Evolutionary conservation across 108 stramenopile species (phyloP), one percentile per base, ranked within the genome.

Genomic region (Pseudonitzschia multiseries): DNA sequence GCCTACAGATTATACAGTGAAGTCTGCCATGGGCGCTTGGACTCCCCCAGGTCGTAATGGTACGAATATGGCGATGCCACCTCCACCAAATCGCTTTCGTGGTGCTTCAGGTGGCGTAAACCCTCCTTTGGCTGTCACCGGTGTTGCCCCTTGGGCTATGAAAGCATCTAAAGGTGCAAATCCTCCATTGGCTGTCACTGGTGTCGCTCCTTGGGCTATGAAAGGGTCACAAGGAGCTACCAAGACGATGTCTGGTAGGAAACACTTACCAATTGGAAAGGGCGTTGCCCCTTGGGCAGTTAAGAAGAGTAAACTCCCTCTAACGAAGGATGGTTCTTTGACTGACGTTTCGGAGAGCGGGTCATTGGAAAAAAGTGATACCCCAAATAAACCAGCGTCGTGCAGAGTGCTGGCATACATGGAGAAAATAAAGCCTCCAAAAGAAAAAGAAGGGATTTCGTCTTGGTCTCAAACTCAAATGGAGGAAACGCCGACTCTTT

Each of bases 101-200:
- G 57, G 52, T 26, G 32, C 26, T 33, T 31, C 61, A 15, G 67
- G 57, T 15, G 62, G 18, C 12, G 18, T 2, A n/a, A 57, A 46
- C 20, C 91, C 91, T 24, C 91, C 91, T 50, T 53, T 79, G 20
- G 77, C 83, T 15, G 78, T 89, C 3, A 93, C 89, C 18, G 92
- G 92, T 18, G 89, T 89, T n/a, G 92, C 92, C 41, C 89, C 92
- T 0, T 93, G 92, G 92, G 83, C 82, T 27, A 70, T 81, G 68
- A 74, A 60, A 10, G 40, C 33, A 41, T 53, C 51, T 8, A 33
- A 41, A 27, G 24, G 76, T 29, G 74, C 57, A 61, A 81, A 83
- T 61, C 86, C 86, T 21, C 86, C 86, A 21, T 56, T 86, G 20
- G 70, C 74, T 29, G 81, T 90, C 29, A 90, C 86, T 17, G 89